phyloP scores from a whole-genome alignment of 2,329 filamentous ascomycete species.

The Parastagonospora nodorum region DNA sequence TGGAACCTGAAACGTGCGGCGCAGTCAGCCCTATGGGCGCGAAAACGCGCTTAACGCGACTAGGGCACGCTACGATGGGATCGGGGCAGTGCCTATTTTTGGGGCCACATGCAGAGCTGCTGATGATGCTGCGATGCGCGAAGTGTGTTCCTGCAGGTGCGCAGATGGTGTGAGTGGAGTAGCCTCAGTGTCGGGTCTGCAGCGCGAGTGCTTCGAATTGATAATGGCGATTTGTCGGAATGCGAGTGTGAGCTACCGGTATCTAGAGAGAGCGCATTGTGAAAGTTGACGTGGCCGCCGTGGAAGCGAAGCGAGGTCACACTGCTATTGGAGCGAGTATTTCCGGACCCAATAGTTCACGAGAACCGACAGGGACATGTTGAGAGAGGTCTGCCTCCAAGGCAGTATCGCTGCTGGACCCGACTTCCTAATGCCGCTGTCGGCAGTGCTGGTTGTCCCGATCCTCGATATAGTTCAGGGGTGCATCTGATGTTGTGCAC shows the following conservation, averaged over 20 bases:
- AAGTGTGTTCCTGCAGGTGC: constrained; percentile 12
- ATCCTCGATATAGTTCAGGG: constrained; percentile 22
- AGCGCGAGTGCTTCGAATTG: constrained; percentile 11
- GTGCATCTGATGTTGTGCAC: constrained; percentile 7
- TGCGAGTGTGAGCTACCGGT: neutral
- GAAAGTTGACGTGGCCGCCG: neutral
- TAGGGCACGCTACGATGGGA: constrained; percentile 12
- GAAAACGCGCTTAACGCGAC: constrained; percentile 33
- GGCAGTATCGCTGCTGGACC: neutral
- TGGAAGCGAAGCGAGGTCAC: neutral
- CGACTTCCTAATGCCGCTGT: neutral
- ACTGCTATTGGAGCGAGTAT: neutral
- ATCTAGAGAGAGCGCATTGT: neutral
- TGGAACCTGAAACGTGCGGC: constrained; percentile 8
- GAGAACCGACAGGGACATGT: neutral
- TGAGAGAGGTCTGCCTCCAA: constrained; percentile 4
- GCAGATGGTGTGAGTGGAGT: constrained; percentile 4
- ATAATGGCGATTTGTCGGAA: neutral
- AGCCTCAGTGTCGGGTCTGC: constrained; percentile 10
- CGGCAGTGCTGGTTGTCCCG: neutral
- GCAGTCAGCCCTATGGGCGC: constrained; percentile 32
- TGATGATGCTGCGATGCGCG: constrained; percentile 2
- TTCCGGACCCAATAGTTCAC: neutral
- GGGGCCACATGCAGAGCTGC: constrained; percentile 17
- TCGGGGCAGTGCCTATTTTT: constrained; percentile 32